Evolutionary conservation across 2,329 filamentous ascomycete species (phyloP), one percentile per base, ranked within the genome.

Genomic region (Didymella exigua): DNA sequence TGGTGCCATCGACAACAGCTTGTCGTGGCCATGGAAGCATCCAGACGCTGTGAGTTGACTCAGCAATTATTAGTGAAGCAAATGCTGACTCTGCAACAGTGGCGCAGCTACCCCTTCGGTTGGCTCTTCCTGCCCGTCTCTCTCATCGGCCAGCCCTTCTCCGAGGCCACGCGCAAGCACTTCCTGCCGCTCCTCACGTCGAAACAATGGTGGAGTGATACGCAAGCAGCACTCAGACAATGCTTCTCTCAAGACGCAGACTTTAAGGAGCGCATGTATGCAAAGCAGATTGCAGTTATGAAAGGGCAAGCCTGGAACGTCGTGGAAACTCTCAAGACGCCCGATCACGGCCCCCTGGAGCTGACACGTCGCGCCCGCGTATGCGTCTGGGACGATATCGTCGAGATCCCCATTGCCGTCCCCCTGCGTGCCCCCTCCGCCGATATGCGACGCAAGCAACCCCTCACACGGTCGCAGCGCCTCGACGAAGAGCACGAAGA

Each of bases 251-350:
- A 96, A 71, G 95, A 99, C 74, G 87, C 89, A 2, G 95, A 99
- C 76, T 99, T 99, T 75, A 91, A 98, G 73, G 95, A 99, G 78
- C 89, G 91, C 76, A 99, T 99, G 95, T 99, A 96, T 77, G 91
- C 91, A n/a, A 87, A 91, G 63, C 95, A 99, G 71, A 96, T 99
- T 58, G 93, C 95, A 1, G 95, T 99, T 55, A 96, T 99, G 91
- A 99, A 99, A 77, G 95, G 95, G 10, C 95, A 99, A 73, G 95
- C 95, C 0, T 99, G 95, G 92, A 99, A 99, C 72, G 95, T 99
- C 0, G 95, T 99, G 4, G 95, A 99, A 78, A 97, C 95, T 0
- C 82, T 99, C 58, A 99, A 99, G 75, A 90, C 90, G 16, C 82
- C 86, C 0, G 95, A 98, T 69, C 93, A 98, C 70, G 95, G 95